These are phyloP conservation scores for Geotrichum aggregatum DNA, from an alignment of 1,139 yeast genomes.

Conservation along the genomic window DNA sequence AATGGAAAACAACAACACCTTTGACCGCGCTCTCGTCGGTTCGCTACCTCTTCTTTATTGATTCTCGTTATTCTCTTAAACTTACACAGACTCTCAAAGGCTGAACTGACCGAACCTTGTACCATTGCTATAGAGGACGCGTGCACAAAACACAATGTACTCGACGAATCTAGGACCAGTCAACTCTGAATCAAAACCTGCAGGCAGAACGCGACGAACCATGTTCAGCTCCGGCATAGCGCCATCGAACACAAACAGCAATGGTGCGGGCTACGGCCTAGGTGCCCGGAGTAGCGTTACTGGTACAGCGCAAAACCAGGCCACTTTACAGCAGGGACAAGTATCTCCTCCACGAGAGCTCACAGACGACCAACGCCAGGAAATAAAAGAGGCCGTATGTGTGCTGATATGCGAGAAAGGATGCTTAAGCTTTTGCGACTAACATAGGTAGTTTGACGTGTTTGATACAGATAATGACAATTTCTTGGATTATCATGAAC, in stretches of 20 bases:
- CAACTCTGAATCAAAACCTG: slow-evolving; percentile 18
- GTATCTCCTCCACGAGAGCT: slow-evolving; percentile 45
- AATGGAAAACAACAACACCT: too few species aligned
- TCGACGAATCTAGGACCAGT: background rate
- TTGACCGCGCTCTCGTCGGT: too few species aligned
- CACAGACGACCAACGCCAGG: slow-evolving; percentile 85
- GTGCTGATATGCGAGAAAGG: background rate
- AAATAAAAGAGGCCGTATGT: slow-evolving; percentile 77
- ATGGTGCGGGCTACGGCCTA: slow-evolving; percentile 4
- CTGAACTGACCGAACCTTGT: too few species aligned
- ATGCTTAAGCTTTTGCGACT: slow-evolving; percentile 4
- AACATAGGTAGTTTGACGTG: slow-evolving; percentile 51
- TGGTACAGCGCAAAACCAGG: background rate
- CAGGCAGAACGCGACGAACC: slow-evolving; percentile 10
- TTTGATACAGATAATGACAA: slow-evolving; percentile 95
- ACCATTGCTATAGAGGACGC: too few species aligned
- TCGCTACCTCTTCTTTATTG: too few species aligned
- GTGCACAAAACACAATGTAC: slow-evolving; percentile 9
- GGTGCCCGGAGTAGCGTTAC: background rate
- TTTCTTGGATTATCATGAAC: slow-evolving; percentile 82
- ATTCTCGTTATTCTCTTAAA: too few species aligned
- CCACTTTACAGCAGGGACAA: slow-evolving; percentile 1
- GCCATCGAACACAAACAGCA: slow-evolving; percentile 1
- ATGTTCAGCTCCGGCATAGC: slow-evolving; percentile 7
- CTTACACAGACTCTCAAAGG: too few species aligned